phyloP scores from a whole-genome alignment of 1,139 yeast species.

The Keqinozyma sinolaborantium region DNA sequence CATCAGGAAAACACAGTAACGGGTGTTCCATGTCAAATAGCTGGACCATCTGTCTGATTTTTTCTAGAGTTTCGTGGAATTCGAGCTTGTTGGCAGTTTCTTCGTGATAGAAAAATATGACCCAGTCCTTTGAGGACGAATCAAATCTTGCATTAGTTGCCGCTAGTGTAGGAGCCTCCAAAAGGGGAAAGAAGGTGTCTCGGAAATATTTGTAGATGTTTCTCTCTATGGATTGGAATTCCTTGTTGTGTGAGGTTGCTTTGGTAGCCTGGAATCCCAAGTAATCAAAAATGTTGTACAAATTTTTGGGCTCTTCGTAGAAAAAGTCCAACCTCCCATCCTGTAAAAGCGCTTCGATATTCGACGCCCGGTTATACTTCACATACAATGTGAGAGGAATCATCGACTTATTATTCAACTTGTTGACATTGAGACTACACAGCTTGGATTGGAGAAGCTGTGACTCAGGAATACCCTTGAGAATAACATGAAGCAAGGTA shows the following conservation, averaged over 20 bases:
- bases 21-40: slow-evolving; percentile 32
- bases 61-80: slow-evolving; percentile 31
- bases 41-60: slow-evolving; percentile 33
- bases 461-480: slow-evolving; percentile 40
- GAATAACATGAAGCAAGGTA: slow-evolving; percentile 68
- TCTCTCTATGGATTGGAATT: slow-evolving; percentile 33
- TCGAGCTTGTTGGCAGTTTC: slow-evolving; percentile 13
- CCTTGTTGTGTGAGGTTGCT: slow-evolving; percentile 25
- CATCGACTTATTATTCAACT: slow-evolving; percentile 52
- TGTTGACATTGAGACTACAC: slow-evolving; percentile 55
- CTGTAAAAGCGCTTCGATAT: slow-evolving; percentile 44
- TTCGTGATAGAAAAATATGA: slow-evolving; percentile 18
- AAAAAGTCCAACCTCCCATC: slow-evolving; percentile 45
- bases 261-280: slow-evolving; percentile 33
- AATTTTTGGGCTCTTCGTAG: slow-evolving; percentile 37
- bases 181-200: slow-evolving; percentile 20
- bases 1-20: slow-evolving; percentile 35
- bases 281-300: slow-evolving; percentile 44
- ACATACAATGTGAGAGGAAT: slow-evolving; percentile 73
- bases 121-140: slow-evolving; percentile 29
- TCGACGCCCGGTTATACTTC: slow-evolving; percentile 64
- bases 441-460: slow-evolving; percentile 27
- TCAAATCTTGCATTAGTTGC: slow-evolving; percentile 39
- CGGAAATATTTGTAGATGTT: slow-evolving; percentile 40
- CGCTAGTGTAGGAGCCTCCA: slow-evolving; percentile 11